These are phyloP conservation scores for Fusarium haematococcum DNA, from an alignment of 2,329 filamentous ascomycete species.

Conservation along the genomic window DNA sequence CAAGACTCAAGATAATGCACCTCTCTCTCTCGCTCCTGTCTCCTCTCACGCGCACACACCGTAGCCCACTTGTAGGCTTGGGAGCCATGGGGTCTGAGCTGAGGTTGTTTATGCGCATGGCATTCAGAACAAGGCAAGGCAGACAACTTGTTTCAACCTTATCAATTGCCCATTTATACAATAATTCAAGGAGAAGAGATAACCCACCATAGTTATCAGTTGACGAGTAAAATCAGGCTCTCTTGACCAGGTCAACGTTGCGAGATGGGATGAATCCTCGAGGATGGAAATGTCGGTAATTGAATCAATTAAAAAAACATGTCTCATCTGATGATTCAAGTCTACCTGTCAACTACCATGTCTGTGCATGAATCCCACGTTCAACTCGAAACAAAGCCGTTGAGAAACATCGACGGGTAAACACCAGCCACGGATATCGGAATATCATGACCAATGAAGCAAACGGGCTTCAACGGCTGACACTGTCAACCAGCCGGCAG, in stretches of 20 bases:
- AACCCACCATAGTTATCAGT: neutral
- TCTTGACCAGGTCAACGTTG: neutral
- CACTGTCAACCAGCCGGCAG: neutral
- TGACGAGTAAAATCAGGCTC: neutral
- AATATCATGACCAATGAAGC: neutral
- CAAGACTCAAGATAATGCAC: neutral
- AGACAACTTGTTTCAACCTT: neutral
- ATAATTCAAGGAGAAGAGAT: neutral
- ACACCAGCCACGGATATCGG: neutral
- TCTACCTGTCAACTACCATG: neutral
- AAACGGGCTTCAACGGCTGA: neutral
- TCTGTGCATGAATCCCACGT: neutral
- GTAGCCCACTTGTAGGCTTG: neutral
- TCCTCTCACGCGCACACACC: neutral
- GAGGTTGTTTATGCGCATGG: constrained; percentile 5
- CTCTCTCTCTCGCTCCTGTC: neutral
- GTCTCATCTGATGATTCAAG: neutral
- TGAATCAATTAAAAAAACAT: neutral
- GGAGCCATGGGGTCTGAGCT: neutral
- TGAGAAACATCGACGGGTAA: neutral
- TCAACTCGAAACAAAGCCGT: constrained; percentile 4
- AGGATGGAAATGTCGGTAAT: neutral
- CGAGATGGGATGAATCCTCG: neutral
- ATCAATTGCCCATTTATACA: neutral
- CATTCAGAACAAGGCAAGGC: neutral